These are phyloP conservation scores for Noccaea caerulescens DNA, from an alignment of 345 rosid genomes.

Conservation along the genomic window DNA sequence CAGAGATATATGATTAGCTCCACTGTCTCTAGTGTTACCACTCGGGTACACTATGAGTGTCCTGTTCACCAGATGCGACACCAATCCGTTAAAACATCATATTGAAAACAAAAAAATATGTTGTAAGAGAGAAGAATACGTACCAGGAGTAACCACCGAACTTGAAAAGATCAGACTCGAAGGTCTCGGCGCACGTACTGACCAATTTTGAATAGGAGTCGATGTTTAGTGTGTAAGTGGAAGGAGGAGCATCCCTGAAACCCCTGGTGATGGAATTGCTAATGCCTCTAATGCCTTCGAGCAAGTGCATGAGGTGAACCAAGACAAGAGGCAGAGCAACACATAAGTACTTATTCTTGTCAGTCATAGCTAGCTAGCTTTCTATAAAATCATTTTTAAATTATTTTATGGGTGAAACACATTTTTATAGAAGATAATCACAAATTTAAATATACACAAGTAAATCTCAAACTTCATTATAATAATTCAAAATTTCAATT, in stretches of 20 bases:
- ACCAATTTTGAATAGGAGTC: constrained; percentile 5
- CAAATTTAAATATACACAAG: too few relatives aligned
- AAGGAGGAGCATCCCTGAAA: background rate
- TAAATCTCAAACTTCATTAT: too few relatives aligned
- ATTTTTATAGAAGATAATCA: too few relatives aligned
- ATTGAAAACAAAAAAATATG: too few relatives aligned
- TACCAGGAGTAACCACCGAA: constrained; percentile 6
- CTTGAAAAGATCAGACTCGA: background rate
- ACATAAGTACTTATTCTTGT: background rate
- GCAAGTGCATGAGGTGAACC: constrained; percentile 2
- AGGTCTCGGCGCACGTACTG: constrained; percentile 2
- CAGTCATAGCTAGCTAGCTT: constrained; percentile 9
- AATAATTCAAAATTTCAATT: too few relatives aligned
- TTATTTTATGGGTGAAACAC: too few relatives aligned
- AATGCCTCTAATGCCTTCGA: background rate
- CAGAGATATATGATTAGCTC: background rate
- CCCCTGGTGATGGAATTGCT: background rate
- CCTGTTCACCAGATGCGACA: background rate
- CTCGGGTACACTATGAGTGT: constrained; percentile 5
- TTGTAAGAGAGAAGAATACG: background rate
- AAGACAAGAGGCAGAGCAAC: constrained; percentile 4
- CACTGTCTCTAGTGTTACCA: constrained; percentile 4
- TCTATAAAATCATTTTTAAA: too few relatives aligned
- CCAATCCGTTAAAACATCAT: too few relatives aligned
- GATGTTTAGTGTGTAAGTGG: background rate